These are phyloP conservation scores for Boletus rufocinnamomeus DNA, from an alignment of 768 basidiomycete genomes.

Conservation along the genomic window DNA sequence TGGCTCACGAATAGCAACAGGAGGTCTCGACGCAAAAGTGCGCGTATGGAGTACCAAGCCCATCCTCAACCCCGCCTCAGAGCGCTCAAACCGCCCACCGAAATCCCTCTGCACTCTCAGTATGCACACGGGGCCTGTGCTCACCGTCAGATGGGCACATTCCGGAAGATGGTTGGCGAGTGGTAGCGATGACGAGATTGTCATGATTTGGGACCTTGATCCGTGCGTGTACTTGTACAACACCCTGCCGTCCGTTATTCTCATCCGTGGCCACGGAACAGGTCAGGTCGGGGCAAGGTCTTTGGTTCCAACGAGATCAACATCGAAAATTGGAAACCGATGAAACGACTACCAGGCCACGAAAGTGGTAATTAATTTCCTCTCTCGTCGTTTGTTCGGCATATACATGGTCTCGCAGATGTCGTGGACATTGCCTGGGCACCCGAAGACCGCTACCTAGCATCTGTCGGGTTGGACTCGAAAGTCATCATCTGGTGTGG, in stretches of 20 bases:
- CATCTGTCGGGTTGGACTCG: slow-evolving; percentile 92
- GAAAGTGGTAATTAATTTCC: slow-evolving; percentile 70
- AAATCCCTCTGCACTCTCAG: slow-evolving; percentile 89
- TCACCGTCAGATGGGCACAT: slow-evolving; percentile 91
- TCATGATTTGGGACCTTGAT: slow-evolving; percentile 97
- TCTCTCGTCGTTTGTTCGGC: background rate
- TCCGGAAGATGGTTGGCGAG: slow-evolving; percentile 93
- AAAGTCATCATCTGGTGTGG: slow-evolving; percentile 94
- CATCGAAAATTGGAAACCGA: slow-evolving; percentile 94
- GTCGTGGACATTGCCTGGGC: slow-evolving; percentile 97
- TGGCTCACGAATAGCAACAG: slow-evolving; percentile 95
- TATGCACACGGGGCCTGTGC: slow-evolving; percentile 92
- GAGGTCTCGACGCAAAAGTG: slow-evolving; percentile 93
- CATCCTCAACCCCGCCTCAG: slow-evolving; percentile 74
- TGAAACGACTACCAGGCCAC: slow-evolving; percentile 90
- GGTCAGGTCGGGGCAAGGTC: slow-evolving; percentile 79
- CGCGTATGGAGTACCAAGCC: slow-evolving; percentile 98
- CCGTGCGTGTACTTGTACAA: slow-evolving; percentile 57
- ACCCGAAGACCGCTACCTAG: slow-evolving; percentile 87
- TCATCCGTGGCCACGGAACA: slow-evolving; percentile 33
- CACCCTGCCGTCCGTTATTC: background rate
- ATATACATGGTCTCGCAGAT: slow-evolving; percentile 50
- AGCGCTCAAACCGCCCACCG: slow-evolving; percentile 69
- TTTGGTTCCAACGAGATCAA: slow-evolving; percentile 97
- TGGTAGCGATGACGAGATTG: slow-evolving; percentile 93